These are phyloP conservation scores for Aspergillus ibericus DNA, from an alignment of 2,329 filamentous ascomycete genomes.

Conservation along the genomic window DNA sequence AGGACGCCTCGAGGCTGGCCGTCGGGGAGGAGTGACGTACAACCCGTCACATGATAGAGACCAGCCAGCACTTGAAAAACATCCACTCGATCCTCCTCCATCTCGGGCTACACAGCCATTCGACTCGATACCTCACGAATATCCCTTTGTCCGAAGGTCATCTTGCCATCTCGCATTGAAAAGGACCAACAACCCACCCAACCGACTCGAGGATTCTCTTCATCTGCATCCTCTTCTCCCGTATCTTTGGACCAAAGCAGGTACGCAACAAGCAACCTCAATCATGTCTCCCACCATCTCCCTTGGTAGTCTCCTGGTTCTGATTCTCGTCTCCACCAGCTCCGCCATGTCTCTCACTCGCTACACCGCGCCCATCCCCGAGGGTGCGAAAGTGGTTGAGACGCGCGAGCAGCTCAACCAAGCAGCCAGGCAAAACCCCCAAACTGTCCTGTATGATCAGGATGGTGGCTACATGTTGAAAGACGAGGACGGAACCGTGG, in stretches of 20 bases:
- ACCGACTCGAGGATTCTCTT: background rate
- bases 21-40: background rate
- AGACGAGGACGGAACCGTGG: background rate
- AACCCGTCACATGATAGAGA: background rate
- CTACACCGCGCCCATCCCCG: slow-evolving; percentile 21
- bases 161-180: background rate
- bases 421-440: background rate
- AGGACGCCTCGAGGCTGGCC: background rate
- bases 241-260: background rate
- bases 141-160: background rate
- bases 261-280: background rate
- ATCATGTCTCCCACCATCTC: background rate
- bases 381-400: slow-evolving; percentile 3
- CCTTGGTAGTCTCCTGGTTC: background rate
- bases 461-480: slow-evolving; percentile 9
- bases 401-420: slow-evolving; percentile 5
- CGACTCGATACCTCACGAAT: background rate
- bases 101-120: background rate
- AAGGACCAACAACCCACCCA: background rate
- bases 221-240: background rate
- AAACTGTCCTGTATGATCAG: slow-evolving; percentile 3
- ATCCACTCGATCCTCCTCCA: background rate
- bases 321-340: background rate
- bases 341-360: slow-evolving; percentile 1
- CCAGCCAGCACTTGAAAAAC: background rate